Percentiles rank a stretch among this genome's conserved stretches.
phyloP scores from a whole-genome alignment of 2,329 filamentous ascomycete species.

The Aspergillus arachidicola region DNA sequence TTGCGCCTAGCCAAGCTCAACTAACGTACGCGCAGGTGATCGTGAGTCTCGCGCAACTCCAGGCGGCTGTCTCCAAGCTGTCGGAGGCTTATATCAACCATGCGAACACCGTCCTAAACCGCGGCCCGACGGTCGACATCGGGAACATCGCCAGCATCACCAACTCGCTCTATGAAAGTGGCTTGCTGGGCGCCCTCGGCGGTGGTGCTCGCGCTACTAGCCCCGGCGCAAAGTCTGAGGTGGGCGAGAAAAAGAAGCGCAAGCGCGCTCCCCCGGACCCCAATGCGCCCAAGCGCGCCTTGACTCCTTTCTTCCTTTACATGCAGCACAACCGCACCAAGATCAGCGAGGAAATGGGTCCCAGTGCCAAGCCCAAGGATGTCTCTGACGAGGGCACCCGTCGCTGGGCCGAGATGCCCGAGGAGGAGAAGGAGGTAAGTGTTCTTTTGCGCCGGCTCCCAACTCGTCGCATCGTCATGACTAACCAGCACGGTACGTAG shows the following conservation, averaged over 20 bases:
- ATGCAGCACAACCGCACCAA: conserved; percentile 84
- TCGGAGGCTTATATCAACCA: conserved; percentile 85
- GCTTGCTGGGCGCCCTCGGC: conserved; percentile 35
- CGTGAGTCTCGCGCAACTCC: conserved; percentile 75
- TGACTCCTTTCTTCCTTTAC: conserved; percentile 95
- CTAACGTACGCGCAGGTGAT: conserved; percentile 62
- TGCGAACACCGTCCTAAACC: conserved; percentile 76
- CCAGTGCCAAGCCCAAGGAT: conserved; percentile 78
- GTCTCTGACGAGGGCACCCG: conserved; percentile 85
- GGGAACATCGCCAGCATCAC: conserved; percentile 47
- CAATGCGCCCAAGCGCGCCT: conserved; percentile 89
- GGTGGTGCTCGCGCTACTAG: conserved; percentile 38
- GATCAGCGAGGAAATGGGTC: conserved; percentile 76
- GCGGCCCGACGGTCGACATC: conserved; percentile 59
- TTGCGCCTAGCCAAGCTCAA: conserved; percentile 9
- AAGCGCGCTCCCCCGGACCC: conserved; percentile 87
- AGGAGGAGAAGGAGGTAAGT: conserved; percentile 69
- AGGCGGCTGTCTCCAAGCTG: conserved; percentile 76
- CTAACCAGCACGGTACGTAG: conserved; percentile 4
- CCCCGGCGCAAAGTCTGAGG: conserved; percentile 46
- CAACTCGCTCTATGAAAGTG: conserved; percentile 48
- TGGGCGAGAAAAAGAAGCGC: conserved; percentile 79
- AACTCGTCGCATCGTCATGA: background rate
- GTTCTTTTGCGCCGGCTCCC: background rate
- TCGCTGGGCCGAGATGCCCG: conserved; percentile 78